Conservation (phyloP, 305 asterid genomes). For the Fraxinus paxiana region DNA sequence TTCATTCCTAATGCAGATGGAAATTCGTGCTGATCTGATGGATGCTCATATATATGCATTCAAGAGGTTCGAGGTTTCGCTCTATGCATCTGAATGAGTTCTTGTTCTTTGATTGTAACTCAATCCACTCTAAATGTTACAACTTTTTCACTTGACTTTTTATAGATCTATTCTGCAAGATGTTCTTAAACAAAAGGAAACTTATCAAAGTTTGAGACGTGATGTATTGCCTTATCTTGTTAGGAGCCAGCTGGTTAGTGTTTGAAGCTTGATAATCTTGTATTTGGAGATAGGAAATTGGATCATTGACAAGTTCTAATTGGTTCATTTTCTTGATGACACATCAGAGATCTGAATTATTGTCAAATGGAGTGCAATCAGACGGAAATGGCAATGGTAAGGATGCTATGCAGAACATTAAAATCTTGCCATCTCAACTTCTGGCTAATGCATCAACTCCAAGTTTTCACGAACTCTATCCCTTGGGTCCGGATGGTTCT, state of each 20-base stretch:
- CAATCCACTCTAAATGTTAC: conserved; percentile 17
- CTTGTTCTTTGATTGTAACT: conserved; percentile 4
- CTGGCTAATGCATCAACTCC: conserved; percentile 83
- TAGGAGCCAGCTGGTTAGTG: conserved; percentile 82
- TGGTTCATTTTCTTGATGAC: conserved; percentile 26
- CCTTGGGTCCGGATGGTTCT: conserved; percentile 61
- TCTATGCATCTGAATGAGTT: conserved; percentile 22
- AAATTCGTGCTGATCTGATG: conserved; percentile 87
- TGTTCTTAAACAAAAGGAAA: conserved; percentile 70
- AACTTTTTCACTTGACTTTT: conserved; percentile 19
- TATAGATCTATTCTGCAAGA: conserved; percentile 76
- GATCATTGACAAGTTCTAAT: conserved; percentile 19
- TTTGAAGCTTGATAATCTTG: conserved; percentile 17
- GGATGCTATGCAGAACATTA: conserved; percentile 54
- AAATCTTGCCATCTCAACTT: conserved; percentile 71
- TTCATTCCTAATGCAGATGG: conserved; percentile 60
- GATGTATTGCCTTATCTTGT: conserved; percentile 96
- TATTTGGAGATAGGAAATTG: not conserved
- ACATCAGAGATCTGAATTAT: conserved; percentile 69
- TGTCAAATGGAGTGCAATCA: conserved; percentile 56
- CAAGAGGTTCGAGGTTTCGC: conserved; percentile 67
- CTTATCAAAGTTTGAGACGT: conserved; percentile 70
- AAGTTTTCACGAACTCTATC: conserved; percentile 75
- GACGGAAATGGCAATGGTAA: conserved; percentile 71
- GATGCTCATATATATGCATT: conserved; percentile 98